Base-by-base conservation (phyloP, 768 basidiomycete genomes). In the Tulasnella sp. region DNA sequence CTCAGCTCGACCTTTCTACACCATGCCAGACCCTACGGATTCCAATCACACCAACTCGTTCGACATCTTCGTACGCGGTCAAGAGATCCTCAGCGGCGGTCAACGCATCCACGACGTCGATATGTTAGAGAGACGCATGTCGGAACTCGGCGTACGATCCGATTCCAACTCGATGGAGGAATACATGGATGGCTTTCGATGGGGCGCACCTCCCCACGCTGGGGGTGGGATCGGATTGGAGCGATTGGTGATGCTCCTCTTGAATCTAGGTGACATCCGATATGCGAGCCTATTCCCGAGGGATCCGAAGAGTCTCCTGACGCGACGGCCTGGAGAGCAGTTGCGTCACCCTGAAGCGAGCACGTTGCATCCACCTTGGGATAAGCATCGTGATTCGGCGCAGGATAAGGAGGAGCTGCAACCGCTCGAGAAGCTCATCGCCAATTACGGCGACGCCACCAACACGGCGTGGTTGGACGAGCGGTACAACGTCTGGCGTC, bases 61-160 rank as follows among this genome's bases (percentile, higher is more conserved):
- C 71, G 94, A 99, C 74, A 97, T 99, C 74, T 98, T 99, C 80
- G 96, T 98, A 92, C 82, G 94, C 31, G 94, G 94, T 10, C 92
- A 99, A 73, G 94, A 99, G 72, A 97, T 99, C 67, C 78, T 97
- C 43, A 96, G 93, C 2, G 94, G 94, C n/a, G 94, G 93, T 27
- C 94, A 99, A 71, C 91, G 94, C 71, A 84, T 98, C 56, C 94
- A 99, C 73, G 90, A 96, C 64, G 80, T 94, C 4, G 71, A 73
- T 11, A 74, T 94, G 52, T 81, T 97, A 62, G 76, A 75, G 54
- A 80, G 88, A 72, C 80, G 86, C 71, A 96, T 99, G 92, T 78
- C 77, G 60, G 75, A 73, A 63, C 88, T 86, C 69, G 90, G 88
- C 12, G 84, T 98, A 63, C 34, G 34, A 38, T 15, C 34, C 5